Evolutionary conservation across 2,329 filamentous ascomycete species (phyloP).

Genomic region (Leptodontidium sp.): DNA sequence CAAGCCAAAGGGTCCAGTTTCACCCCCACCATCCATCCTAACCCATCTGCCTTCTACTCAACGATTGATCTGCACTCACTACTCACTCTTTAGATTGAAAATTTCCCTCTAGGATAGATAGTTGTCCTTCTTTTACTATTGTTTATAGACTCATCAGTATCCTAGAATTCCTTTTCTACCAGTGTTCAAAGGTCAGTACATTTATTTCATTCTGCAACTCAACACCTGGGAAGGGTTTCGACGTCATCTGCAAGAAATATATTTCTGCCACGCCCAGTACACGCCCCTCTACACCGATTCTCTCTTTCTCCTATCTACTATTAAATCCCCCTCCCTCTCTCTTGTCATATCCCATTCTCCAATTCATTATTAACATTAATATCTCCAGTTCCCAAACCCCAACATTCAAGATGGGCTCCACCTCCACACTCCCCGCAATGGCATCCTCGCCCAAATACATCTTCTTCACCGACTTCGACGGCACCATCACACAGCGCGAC

Average conservation of each 20-base stretch:
- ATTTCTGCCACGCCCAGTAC: constrained; percentile 5
- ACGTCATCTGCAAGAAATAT: constrained; percentile 15
- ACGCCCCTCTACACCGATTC: background rate
- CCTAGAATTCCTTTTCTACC: background rate
- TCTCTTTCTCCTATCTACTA: background rate
- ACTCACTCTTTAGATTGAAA: background rate
- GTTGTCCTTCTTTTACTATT: constrained; percentile 6
- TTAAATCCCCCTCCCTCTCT: background rate
- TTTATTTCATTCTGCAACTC: background rate
- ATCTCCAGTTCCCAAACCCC: constrained; percentile 4
- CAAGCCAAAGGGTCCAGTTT: background rate
- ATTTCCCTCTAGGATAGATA: background rate
- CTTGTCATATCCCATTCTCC: background rate
- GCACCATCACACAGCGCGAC: constrained; percentile 83
- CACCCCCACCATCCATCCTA: constrained; percentile 10
- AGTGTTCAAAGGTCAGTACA: background rate
- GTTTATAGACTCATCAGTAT: background rate
- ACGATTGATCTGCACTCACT: constrained; percentile 18
- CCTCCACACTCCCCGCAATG: constrained; percentile 61
- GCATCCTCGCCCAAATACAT: constrained; percentile 83
- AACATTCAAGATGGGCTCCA: constrained; percentile 40
- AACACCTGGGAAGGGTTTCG: background rate
- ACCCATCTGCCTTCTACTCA: background rate
- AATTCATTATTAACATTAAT: constrained; percentile 1
- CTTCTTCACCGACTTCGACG: constrained; percentile 99